Evolutionary conservation across 2,329 filamentous ascomycete genomes (phyloP).

Genomic region (Endocalyx cinctus): DNA sequence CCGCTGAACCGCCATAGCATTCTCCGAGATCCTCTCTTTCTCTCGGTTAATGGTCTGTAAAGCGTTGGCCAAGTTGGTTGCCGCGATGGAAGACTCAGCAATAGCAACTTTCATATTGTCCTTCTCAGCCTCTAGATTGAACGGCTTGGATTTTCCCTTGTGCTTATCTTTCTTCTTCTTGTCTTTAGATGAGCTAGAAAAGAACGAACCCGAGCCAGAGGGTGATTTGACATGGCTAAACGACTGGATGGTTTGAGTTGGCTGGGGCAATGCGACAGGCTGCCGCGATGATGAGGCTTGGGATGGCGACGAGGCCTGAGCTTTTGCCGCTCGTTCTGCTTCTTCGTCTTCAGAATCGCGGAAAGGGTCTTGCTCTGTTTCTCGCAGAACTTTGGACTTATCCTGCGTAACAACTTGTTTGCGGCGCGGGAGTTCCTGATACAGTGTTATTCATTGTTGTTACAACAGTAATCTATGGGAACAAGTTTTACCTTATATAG

Average conservation of each 20-base stretch:
- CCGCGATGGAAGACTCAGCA: slow-evolving; percentile 81
- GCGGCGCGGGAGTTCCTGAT: slow-evolving; percentile 55
- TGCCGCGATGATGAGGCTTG: slow-evolving; percentile 26
- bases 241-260: slow-evolving; percentile 30
- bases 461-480: not conserved
- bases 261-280: slow-evolving; percentile 21
- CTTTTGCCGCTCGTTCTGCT: slow-evolving; percentile 38
- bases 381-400: slow-evolving; percentile 75
- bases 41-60: slow-evolving; percentile 91
- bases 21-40: slow-evolving; percentile 80
- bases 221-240: slow-evolving; percentile 32
- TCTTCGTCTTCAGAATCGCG: slow-evolving; percentile 62
- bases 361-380: slow-evolving; percentile 69
- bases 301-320: slow-evolving; percentile 25
- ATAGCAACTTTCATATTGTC: slow-evolving; percentile 83
- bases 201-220: slow-evolving; percentile 32
- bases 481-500: slow-evolving; percentile 58
- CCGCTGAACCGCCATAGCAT: slow-evolving; percentile 65
- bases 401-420: slow-evolving; percentile 73
- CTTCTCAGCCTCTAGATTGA: slow-evolving; percentile 84
- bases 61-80: slow-evolving; percentile 85
- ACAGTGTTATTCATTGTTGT: slow-evolving; percentile 12
- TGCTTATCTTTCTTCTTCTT: slow-evolving; percentile 48
- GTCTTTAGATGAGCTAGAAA: slow-evolving; percentile 43
- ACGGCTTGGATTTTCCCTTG: slow-evolving; percentile 59